Evolutionary conservation across 805 yeast species (phyloP), one percentile per base, ranked within the genome.

Genomic region (Grigorovia transvaalensis): DNA sequence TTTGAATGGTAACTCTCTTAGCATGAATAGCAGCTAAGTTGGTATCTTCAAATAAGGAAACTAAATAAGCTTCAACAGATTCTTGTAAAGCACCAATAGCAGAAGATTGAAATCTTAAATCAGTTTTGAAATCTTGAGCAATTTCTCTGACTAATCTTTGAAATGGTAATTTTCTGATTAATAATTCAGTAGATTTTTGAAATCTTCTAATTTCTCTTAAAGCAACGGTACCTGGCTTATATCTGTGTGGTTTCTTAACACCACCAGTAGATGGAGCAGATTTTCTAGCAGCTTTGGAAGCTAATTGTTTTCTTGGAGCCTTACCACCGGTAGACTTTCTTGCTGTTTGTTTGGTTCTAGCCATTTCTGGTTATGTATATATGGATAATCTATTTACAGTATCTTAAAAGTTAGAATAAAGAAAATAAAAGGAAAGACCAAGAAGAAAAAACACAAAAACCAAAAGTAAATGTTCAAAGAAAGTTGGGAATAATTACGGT

Each of bases 11-110:
- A 64, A 91, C 98, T 77, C 99, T 85, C 84, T 93, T 91, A 67
- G 98, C 99, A 75, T 91, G 99, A 63, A 89, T 88, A 59, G 98
- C 97, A 77, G 97, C 93, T 78, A 91, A 81, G 79, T 90, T 91
- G 60, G 98, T 93, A 74, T 93, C 98, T 79, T 91, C 98, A 64
- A 91, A 93, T 67, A 91, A 75, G 55, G 96, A 88, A 51, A 91
- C 96, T 65, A 93, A 79, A 81, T 89, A 93, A 67, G 97, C 97
- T 79, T 91, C 99, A 57, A 91, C 96, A 57, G 98, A 90, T 77
- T 93, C 99, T 74, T 91, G 99, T 65, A 91, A 78, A 62, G 99
- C 99, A 75, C 96, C 90, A 60, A 91, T 85, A 60, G 99, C 99
- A 60, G 95, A 86, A 53, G 96, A 86, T 74, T 91, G 97, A 84